phyloP scores from a whole-genome alignment of 495 filamentous ascomycete genomes.

The Venustampulla echinocandica region DNA sequence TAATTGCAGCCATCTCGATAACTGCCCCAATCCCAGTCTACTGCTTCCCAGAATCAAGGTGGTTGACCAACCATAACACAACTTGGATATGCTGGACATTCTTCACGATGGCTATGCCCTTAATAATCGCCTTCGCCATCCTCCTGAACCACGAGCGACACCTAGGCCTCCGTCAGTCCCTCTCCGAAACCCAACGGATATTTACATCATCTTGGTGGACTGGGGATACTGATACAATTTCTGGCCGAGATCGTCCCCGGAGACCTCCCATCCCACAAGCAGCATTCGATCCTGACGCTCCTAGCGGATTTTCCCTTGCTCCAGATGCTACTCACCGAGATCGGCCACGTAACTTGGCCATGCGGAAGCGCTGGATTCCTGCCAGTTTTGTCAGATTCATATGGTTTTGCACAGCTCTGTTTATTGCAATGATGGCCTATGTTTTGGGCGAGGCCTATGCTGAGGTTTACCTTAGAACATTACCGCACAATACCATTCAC shows the following conservation, averaged over 20 bases:
- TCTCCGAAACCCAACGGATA: slow-evolving; percentile 54
- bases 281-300: slow-evolving; percentile 21
- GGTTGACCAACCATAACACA: slow-evolving; percentile 46
- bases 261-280: slow-evolving; percentile 23
- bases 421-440: slow-evolving; percentile 50
- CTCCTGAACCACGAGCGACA: slow-evolving; percentile 51
- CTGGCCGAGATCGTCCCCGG: slow-evolving; percentile 12
- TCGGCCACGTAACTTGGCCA: slow-evolving; percentile 9
- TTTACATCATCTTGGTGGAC: slow-evolving; percentile 55
- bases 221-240: slow-evolving; percentile 24
- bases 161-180: slow-evolving; percentile 41
- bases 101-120: slow-evolving; percentile 53
- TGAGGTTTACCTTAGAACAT: slow-evolving; percentile 53
- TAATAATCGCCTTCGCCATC: slow-evolving; percentile 50
- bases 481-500: slow-evolving; percentile 53
- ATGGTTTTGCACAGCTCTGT: slow-evolving; percentile 57
- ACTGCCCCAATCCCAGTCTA: slow-evolving; percentile 49
- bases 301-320: slow-evolving; percentile 16
- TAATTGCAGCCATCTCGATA: slow-evolving; percentile 46
- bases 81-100: slow-evolving; percentile 58
- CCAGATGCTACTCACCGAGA: slow-evolving; percentile 7
- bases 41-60: slow-evolving; percentile 37
- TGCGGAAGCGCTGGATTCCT: slow-evolving; percentile 40
- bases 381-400: slow-evolving; percentile 55
- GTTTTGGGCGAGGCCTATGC: slow-evolving; percentile 58